phyloP scores from a whole-genome alignment of 2,329 filamentous ascomycete genomes.

The Nothophoma quercina region DNA sequence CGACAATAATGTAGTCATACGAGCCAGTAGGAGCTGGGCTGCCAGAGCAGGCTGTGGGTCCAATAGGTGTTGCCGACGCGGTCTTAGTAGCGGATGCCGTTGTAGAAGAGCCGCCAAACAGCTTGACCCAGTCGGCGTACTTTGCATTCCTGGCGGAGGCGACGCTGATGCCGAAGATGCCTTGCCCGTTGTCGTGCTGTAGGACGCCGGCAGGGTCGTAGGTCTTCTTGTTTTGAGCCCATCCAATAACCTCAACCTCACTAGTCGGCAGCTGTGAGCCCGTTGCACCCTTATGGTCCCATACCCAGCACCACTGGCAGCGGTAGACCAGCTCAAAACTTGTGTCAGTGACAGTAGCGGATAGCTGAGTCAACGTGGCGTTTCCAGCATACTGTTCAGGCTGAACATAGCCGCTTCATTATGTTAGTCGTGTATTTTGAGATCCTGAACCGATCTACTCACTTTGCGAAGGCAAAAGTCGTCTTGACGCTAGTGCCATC shows the following conservation, averaged over 20 bases:
- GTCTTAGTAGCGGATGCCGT: constrained; percentile 30
- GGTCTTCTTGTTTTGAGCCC: constrained; percentile 58
- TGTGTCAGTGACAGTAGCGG: constrained; percentile 63
- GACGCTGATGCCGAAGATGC: constrained; percentile 60
- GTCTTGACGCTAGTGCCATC: constrained; percentile 39
- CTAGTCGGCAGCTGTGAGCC: constrained; percentile 48
- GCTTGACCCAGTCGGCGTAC: constrained; percentile 51
- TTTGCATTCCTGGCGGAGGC: constrained; percentile 54
- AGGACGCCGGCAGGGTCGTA: constrained; percentile 53
- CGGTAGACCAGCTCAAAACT: constrained; percentile 71
- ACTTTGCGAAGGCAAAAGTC: constrained; percentile 42
- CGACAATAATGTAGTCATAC: constrained; percentile 71
- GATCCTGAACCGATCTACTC: constrained; percentile 12
- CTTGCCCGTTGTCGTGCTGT: constrained; percentile 62
- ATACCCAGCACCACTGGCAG: constrained; percentile 61
- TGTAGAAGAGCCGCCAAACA: constrained; percentile 46
- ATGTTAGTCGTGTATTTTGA: constrained; percentile 20
- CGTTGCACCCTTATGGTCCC: constrained; percentile 53
- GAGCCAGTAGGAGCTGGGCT: constrained; percentile 52
- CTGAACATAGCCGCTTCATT: constrained; percentile 61
- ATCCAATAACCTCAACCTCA: constrained; percentile 60
- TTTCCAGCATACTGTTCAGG: constrained; percentile 68
- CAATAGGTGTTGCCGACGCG: constrained; percentile 36
- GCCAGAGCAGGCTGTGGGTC: constrained; percentile 47
- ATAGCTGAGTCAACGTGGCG: constrained; percentile 68